Evolutionary conservation across 2,329 filamentous ascomycete species (phyloP).

Genomic region (Nectriaceae sp.): DNA sequence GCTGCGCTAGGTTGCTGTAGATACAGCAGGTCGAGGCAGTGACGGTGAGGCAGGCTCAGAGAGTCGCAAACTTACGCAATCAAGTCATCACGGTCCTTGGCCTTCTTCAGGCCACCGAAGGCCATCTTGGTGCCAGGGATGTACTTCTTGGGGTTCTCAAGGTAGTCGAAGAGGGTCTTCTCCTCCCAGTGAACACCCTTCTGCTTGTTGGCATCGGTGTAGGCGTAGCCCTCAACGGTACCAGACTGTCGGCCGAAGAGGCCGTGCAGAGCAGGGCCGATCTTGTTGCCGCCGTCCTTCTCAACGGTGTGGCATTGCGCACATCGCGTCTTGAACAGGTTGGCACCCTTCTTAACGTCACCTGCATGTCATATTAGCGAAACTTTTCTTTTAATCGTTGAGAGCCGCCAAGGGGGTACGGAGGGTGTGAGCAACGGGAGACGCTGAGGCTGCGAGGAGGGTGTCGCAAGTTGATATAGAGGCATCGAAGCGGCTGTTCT

Average conservation of each 20-base stretch:
- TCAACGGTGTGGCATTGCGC: constrained; percentile 98
- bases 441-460: background rate
- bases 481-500: constrained; percentile 5
- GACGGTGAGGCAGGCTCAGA: background rate
- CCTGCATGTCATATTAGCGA: constrained; percentile 55
- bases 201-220: constrained; percentile 99
- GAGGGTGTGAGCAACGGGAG: background rate
- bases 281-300: constrained; percentile 90
- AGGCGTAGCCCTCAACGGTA: constrained; percentile 87
- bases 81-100: constrained; percentile 98
- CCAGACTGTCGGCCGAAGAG: constrained; percentile 97
- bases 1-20: too few relatives aligned
- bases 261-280: constrained; percentile 94
- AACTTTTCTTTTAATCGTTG: background rate
- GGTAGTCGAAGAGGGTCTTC: constrained; percentile 89
- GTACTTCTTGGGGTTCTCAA: constrained; percentile 99
- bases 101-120: constrained; percentile 99
- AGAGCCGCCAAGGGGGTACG: background rate
- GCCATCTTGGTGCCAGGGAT: constrained; percentile 99
- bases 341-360: constrained; percentile 94
- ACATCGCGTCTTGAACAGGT: constrained; percentile 99
- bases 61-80: constrained; percentile 73
- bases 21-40: background rate
- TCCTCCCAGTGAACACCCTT: constrained; percentile 91
- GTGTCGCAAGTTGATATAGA: constrained; percentile 4